These are phyloP conservation scores for Vanrija sp. DNA, from an alignment of 1,284 basidiomycete species.

Conservation along the genomic window DNA sequence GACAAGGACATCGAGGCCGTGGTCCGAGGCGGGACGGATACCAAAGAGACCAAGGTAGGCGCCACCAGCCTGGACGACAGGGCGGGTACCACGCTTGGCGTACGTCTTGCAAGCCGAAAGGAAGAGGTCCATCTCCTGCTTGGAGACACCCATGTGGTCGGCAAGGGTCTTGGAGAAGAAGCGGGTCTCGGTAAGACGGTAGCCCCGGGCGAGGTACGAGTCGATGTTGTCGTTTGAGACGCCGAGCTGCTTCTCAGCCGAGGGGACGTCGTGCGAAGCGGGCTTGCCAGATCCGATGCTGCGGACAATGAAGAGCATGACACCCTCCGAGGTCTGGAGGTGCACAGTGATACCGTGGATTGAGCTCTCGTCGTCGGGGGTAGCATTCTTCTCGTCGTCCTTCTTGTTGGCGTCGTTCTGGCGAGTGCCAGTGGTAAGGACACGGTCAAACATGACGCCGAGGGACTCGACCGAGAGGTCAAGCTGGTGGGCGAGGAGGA, in stretches of 20 bases:
- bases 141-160: conserved; percentile 51
- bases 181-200: conserved; percentile 53
- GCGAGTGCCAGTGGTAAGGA: conserved; percentile 51
- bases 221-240: conserved; percentile 44
- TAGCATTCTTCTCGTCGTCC: conserved; percentile 24
- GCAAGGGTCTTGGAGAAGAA: conserved; percentile 53
- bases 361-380: conserved; percentile 39
- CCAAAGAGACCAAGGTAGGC: conserved; percentile 54
- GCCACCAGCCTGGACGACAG: conserved; percentile 53
- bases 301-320: conserved; percentile 54
- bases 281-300: conserved; percentile 45
- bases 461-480: conserved; percentile 55
- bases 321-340: conserved; percentile 47
- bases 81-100: conserved; percentile 52
- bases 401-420: conserved; percentile 13
- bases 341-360: conserved; percentile 47
- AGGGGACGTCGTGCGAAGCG: conserved; percentile 28
- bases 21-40: conserved; percentile 48
- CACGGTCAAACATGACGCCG: conserved; percentile 60
- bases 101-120: conserved; percentile 53
- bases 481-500: conserved; percentile 50
- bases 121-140: conserved; percentile 52
- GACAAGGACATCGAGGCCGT: conserved; percentile 51
- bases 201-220: conserved; percentile 52
- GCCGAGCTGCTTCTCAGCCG: conserved; percentile 23